phyloP scores from a whole-genome alignment of 805 yeast species.

The Torulaspora indica region DNA sequence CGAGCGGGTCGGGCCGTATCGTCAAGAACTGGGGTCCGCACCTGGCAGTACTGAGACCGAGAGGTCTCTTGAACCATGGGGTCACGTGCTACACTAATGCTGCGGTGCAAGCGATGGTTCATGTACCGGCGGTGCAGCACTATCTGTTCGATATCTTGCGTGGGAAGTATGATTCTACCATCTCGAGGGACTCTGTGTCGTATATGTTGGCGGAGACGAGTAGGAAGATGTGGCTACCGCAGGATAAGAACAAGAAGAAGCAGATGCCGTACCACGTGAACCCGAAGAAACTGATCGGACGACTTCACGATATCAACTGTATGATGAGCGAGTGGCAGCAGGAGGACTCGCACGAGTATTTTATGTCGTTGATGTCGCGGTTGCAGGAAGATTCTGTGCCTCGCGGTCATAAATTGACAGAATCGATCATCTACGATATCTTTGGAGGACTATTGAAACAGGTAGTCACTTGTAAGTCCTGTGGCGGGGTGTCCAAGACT shows the following conservation, averaged over 20 bases:
- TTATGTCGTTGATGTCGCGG: constrained; percentile 83
- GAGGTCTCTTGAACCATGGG: constrained; percentile 82
- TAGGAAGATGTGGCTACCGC: constrained; percentile 62
- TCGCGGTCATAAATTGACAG: constrained; percentile 74
- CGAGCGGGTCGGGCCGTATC: constrained; percentile 54
- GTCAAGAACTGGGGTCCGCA: constrained; percentile 66
- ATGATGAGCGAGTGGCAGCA: constrained; percentile 98
- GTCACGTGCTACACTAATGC: constrained; percentile 97
- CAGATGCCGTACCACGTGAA: constrained; percentile 44
- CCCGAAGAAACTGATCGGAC: constrained; percentile 67
- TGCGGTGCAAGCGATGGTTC: constrained; percentile 86
- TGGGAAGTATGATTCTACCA: constrained; percentile 45
- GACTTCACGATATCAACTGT: constrained; percentile 80
- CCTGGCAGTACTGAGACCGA: constrained; percentile 43
- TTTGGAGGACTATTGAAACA: constrained; percentile 90
- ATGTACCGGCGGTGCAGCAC: constrained; percentile 85
- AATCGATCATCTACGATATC: constrained; percentile 81
- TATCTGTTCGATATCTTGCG: constrained; percentile 63
- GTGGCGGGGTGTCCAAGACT: constrained; percentile 80
- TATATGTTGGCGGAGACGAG: constrained; percentile 64
- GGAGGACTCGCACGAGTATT: constrained; percentile 96
- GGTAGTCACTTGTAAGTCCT: constrained; percentile 73
- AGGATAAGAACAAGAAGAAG: constrained; percentile 36
- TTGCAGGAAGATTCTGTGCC: constrained; percentile 92
- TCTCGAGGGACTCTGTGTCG: constrained; percentile 57